Evolutionary conservation across 805 yeast species (phyloP), one percentile per base, ranked within the genome.

Genomic region (Nakazawaea populi): DNA sequence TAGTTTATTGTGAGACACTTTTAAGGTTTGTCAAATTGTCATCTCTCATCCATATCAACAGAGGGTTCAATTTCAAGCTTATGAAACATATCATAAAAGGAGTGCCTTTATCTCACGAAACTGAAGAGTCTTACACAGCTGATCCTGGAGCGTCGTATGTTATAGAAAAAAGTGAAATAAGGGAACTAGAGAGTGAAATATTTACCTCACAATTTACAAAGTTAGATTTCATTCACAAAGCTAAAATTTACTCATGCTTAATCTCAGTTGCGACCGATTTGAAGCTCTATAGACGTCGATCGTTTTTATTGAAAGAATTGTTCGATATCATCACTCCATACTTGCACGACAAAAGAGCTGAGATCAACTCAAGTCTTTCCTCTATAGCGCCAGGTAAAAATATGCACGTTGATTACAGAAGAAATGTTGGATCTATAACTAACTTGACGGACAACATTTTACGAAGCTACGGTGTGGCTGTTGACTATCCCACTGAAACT

Each of bases 1-100:
- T 85, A 1, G 90, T 90, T 0, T 87, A 82, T 55, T 80, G 86
- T 42, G 96, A 89, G 56, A 74, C 85, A 1, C 70, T 87, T 2
- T 56, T 90, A 34, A 73, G 97, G 53, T 77, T 75, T 47, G 68
- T 83, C 27, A 80, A 81, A 50, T 75, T 87, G 48, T 76, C 86
- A 75, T 73, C 84, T 1, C 63, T 72, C 8, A 63, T 82, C 4
- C 73, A 73, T 54, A 60, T 75, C 2, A 77, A 79, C 35, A 79
- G 79, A 7, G 77, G 76, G 4, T 65, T 83, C 54, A 72, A 73
- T 27, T 58, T 65, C 1, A 62, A 62, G 0, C 69, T 75, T 0
- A 61, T 81, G 35, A 69, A 74, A 6, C 64, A 72, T 11, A 67
- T 84, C 4, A 74, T 84, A 3, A 68, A 73, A 11, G 68, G 72